These are phyloP conservation scores for Tripterygium wilfordii DNA, from an alignment of 177 flowering plant species.

Conservation along the genomic window DNA sequence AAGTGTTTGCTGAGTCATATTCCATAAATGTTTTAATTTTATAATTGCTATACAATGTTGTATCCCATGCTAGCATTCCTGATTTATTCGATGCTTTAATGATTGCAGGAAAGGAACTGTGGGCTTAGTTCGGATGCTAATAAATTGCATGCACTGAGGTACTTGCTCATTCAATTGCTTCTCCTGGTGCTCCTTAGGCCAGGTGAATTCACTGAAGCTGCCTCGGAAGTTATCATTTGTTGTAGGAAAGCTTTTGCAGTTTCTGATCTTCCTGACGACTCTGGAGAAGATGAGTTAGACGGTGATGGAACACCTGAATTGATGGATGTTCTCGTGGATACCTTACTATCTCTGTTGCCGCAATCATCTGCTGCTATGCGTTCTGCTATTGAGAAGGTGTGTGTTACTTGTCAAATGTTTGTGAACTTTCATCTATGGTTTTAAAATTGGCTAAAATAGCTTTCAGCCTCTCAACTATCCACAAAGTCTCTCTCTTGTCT, in stretches of 20 bases:
- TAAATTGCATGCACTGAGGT: constrained; percentile 66
- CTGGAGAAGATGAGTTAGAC: constrained; percentile 60
- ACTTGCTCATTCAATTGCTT: constrained; percentile 80
- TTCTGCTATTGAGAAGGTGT: constrained; percentile 86
- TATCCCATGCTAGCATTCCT: neutral
- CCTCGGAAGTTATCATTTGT: constrained; percentile 71
- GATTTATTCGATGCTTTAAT: constrained; percentile 1
- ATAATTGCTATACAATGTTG: neutral
- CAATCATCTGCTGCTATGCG: constrained; percentile 83
- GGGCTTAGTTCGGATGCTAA: constrained; percentile 37
- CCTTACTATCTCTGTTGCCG: constrained; percentile 83
- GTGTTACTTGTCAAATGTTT: constrained; percentile 3
- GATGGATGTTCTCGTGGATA: constrained; percentile 94
- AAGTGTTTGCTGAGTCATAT: too few species aligned
- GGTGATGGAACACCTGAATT: constrained; percentile 53
- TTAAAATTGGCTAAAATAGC: too few species aligned
- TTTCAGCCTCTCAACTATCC: too few species aligned
- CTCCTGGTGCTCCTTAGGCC: constrained; percentile 85
- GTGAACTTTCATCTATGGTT: too few species aligned
- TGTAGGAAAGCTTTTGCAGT: constrained; percentile 64
- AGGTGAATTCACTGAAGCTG: constrained; percentile 75
- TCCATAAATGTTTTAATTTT: neutral
- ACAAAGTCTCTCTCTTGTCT: too few species aligned
- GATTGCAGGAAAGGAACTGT: constrained; percentile 59
- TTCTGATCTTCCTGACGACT: constrained; percentile 41